Evolutionary conservation across 2,329 filamentous ascomycete species (phyloP).

Genomic region (Pseudocercospora pini-densiflorae): DNA sequence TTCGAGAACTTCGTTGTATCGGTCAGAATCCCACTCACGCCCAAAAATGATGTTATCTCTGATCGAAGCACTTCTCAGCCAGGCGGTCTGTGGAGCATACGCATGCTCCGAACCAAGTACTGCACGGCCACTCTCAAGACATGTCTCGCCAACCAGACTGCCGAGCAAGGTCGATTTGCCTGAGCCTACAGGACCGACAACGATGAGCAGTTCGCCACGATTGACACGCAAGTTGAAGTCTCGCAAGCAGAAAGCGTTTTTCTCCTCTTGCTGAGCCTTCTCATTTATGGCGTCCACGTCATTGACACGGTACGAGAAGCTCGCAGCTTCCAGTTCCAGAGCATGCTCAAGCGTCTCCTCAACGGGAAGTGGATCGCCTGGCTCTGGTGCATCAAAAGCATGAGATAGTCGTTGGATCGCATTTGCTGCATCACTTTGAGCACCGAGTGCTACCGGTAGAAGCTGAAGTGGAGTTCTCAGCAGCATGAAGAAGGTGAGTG

Average conservation of each 20-base stretch:
- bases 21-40: constrained; percentile 65
- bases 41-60: constrained; percentile 86
- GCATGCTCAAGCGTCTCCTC: neutral
- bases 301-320: neutral
- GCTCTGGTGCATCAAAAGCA: neutral
- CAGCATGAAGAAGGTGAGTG: constrained; percentile 14
- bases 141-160: constrained; percentile 10
- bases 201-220: too few species aligned
- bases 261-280: neutral
- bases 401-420: constrained; percentile 9
- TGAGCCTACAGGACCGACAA: constrained; percentile 14
- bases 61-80: constrained; percentile 88
- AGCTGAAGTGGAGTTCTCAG: constrained; percentile 15
- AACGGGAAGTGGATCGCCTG: too few species aligned
- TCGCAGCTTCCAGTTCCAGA: neutral
- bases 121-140: constrained; percentile 7
- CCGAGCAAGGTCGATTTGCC: constrained; percentile 15
- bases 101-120: constrained; percentile 10
- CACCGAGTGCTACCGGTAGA: constrained; percentile 12
- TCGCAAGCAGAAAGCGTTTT: too few species aligned
- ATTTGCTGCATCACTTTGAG: constrained; percentile 11
- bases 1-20: constrained; percentile 68
- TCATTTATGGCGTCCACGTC: neutral
- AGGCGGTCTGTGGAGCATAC: constrained; percentile 70
- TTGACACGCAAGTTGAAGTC: too few species aligned